These are phyloP conservation scores for Mycena haematopus DNA, from an alignment of 768 basidiomycete genomes.

Conservation along the genomic window DNA sequence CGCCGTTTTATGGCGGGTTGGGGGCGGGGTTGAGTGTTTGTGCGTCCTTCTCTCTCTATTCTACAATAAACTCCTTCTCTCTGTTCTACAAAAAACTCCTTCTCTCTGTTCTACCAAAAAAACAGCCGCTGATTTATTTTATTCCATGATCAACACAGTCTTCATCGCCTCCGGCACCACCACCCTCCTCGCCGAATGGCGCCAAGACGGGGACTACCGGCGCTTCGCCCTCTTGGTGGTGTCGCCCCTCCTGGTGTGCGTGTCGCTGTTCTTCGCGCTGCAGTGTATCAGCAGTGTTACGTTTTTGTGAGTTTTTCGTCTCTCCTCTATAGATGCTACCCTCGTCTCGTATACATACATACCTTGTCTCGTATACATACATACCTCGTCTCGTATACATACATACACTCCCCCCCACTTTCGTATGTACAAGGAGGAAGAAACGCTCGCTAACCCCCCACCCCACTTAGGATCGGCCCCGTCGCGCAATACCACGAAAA, in stretches of 20 bases:
- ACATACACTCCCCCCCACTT: too few relatives aligned
- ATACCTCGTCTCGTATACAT: too few relatives aligned
- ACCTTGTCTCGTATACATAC: too few relatives aligned
- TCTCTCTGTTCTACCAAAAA: too few relatives aligned
- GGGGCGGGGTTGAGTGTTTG: slow-evolving; percentile 64
- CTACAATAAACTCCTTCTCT: too few relatives aligned
- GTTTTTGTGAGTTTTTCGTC: slow-evolving; percentile 61
- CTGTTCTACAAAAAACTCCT: too few relatives aligned
- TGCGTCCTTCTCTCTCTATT: slow-evolving; percentile 30
- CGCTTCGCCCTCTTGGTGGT: slow-evolving; percentile 74
- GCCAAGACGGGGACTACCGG: slow-evolving; percentile 64
- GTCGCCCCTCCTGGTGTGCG: slow-evolving; percentile 75
- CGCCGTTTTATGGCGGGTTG: slow-evolving; percentile 76
- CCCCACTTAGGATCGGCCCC: slow-evolving; percentile 66
- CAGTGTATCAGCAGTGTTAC: slow-evolving; percentile 70
- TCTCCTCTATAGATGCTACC: slow-evolving; percentile 10
- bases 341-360: too few relatives aligned
- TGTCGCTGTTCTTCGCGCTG: slow-evolving; percentile 80
- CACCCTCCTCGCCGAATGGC: slow-evolving; percentile 68
- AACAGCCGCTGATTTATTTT: too few relatives aligned
- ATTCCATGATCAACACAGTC: too few relatives aligned
- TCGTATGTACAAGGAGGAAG: too few relatives aligned
- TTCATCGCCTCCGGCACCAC: slow-evolving; percentile 70
- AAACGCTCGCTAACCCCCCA: too few relatives aligned
- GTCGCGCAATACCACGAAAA: slow-evolving; percentile 88